Percentiles rank a stretch among this genome's conserved stretches.
phyloP scores from a whole-genome alignment of 2,329 filamentous ascomycete species.

The Dactylellina haptotyla region DNA sequence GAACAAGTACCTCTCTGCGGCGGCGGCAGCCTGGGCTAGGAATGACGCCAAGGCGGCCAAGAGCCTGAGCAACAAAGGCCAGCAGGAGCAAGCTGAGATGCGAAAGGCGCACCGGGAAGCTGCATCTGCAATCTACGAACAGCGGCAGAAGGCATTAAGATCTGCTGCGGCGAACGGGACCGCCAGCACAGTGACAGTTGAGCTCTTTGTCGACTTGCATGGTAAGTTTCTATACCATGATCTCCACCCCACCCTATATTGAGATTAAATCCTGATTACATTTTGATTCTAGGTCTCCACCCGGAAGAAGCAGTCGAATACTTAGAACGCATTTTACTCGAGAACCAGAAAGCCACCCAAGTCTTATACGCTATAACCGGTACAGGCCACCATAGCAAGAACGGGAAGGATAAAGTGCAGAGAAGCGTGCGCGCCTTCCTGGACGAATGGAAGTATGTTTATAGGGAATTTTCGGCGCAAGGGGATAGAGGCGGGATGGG shows the following conservation, averaged over 20 bases:
- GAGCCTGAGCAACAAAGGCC: conserved; percentile 89
- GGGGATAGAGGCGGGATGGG: conserved; percentile 87
- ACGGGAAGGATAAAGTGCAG: conserved; percentile 97
- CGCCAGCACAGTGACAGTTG: conserved; percentile 66
- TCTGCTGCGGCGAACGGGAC: conserved; percentile 24
- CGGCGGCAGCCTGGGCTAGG: conserved; percentile 97
- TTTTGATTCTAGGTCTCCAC: conserved; percentile 72
- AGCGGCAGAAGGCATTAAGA: conserved; percentile 75
- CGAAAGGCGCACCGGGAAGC: conserved; percentile 95
- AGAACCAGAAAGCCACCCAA: conserved; percentile 77
- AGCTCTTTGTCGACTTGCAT: conserved; percentile 94
- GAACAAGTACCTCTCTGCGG: conserved; percentile 90
- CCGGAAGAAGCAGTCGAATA: conserved; percentile 97
- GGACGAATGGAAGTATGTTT: conserved; percentile 95
- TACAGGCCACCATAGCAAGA: conserved; percentile 96
- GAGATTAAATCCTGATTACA: background rate
- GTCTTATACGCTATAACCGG: no score
- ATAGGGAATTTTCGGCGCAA: conserved; percentile 93
- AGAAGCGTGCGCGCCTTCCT: conserved; percentile 90
- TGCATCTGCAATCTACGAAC: conserved; percentile 88
- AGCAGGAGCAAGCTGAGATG: conserved; percentile 98
- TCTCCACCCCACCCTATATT: background rate
- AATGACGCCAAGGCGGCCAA: conserved; percentile 97
- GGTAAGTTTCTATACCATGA: conserved; percentile 60
- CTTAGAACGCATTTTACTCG: conserved; percentile 84